Evolutionary conservation across 2,329 filamentous ascomycete species (phyloP).

Genomic region (Xylaria sp.): DNA sequence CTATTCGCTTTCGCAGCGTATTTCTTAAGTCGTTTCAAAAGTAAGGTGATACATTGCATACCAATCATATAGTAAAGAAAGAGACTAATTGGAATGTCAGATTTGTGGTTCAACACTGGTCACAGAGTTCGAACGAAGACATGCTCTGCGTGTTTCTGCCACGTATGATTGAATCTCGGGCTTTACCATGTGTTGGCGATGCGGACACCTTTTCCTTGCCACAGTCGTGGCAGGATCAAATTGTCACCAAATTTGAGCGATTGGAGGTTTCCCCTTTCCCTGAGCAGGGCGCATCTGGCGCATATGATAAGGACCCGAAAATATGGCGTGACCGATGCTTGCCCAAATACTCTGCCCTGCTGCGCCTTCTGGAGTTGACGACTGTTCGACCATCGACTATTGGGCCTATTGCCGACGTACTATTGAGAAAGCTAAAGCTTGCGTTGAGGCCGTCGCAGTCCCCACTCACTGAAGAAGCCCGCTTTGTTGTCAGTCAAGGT

Average conservation of each 20-base stretch:
- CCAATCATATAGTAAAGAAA: background rate
- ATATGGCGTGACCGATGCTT: conserved; percentile 72
- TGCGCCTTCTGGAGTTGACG: conserved; percentile 70
- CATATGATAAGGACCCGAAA: conserved; percentile 68
- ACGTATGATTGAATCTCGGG: conserved; percentile 66
- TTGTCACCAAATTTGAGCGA: conserved; percentile 74
- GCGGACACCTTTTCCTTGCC: conserved; percentile 67
- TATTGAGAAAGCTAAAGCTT: conserved; percentile 73
- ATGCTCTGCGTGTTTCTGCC: conserved; percentile 75
- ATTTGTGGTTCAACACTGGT: conserved; percentile 81
- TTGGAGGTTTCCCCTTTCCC: conserved; percentile 73
- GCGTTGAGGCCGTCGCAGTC: conserved; percentile 70
- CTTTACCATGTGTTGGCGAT: conserved; percentile 63
- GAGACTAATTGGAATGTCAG: conserved; percentile 56
- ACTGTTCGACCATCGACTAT: conserved; percentile 73
- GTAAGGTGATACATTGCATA: conserved; percentile 56
- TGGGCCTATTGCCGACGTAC: conserved; percentile 71
- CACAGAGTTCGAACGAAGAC: conserved; percentile 70
- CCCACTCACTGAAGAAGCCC: conserved; percentile 69
- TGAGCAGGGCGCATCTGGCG: conserved; percentile 62
- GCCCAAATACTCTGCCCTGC: conserved; percentile 73
- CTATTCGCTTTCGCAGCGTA: conserved; percentile 80
- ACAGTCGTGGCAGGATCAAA: conserved; percentile 77
- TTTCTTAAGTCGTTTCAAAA: conserved; percentile 84
- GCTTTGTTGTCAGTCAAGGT: conserved; percentile 79